Evolutionary conservation across 768 basidiomycete genomes (phyloP).

Genomic region (Macrolepiota albuminosa): DNA sequence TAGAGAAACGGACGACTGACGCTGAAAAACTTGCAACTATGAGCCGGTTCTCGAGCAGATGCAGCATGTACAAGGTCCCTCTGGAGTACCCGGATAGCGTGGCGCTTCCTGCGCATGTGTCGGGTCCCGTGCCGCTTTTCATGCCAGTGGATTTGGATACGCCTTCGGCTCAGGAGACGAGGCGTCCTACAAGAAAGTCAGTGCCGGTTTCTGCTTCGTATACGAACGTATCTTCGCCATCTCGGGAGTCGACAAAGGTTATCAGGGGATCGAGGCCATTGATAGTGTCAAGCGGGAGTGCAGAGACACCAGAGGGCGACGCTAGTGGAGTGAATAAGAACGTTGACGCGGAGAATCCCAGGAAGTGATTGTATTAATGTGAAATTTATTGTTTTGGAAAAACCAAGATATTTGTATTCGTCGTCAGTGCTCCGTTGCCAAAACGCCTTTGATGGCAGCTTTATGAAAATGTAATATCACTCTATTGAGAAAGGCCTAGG

Average conservation of each 20-base stretch:
- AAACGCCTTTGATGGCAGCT: background rate
- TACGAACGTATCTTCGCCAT: background rate
- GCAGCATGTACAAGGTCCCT: conserved; percentile 14
- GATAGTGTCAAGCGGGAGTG: background rate
- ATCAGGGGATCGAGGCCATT: conserved; percentile 8
- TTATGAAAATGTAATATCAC: too few relatives aligned
- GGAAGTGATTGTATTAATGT: background rate
- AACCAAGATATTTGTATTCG: background rate
- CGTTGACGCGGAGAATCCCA: background rate
- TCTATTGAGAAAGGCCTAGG: too few relatives aligned
- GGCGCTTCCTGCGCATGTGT: conserved; percentile 11
- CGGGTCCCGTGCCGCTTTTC: conserved; percentile 18
- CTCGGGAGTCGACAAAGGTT: background rate
- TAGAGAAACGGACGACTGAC: conserved; percentile 14
- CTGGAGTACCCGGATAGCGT: conserved; percentile 16
- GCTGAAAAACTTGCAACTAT: conserved; percentile 16
- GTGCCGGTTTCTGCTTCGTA: conserved; percentile 10
- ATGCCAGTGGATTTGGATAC: conserved; percentile 13
- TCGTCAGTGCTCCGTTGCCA: background rate
- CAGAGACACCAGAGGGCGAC: background rate
- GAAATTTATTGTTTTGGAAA: background rate
- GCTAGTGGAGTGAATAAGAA: background rate
- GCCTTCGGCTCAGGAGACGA: conserved; percentile 5
- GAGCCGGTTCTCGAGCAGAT: conserved; percentile 11
- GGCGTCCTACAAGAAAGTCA: conserved; percentile 7